Evolutionary conservation across 108 stramenopile genomes (phyloP).

Genomic region (Cyclotella sp.): DNA sequence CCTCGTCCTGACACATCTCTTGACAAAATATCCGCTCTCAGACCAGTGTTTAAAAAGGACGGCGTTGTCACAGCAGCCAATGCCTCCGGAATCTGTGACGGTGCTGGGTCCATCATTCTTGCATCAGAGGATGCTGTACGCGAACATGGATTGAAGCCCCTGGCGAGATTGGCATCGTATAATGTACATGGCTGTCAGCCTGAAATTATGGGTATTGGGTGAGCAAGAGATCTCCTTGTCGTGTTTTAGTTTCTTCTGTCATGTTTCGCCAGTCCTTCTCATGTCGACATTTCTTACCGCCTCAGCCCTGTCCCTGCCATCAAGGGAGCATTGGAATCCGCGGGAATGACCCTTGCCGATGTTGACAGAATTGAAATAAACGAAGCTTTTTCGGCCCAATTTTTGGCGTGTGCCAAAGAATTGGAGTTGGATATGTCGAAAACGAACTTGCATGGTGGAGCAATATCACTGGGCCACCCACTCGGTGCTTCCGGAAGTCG

Average conservation of each 20-base stretch:
- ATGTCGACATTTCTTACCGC: neutral
- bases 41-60: conserved; percentile 95
- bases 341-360: conserved; percentile 87
- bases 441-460: conserved; percentile 94
- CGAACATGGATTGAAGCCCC: conserved; percentile 85
- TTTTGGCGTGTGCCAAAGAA: conserved; percentile 95
- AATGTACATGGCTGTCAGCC: conserved; percentile 92
- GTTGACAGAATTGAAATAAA: conserved; percentile 98
- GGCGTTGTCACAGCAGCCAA: conserved; percentile 96
- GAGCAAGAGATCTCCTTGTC: neutral
- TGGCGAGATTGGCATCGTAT: conserved; percentile 82
- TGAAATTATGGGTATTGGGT: conserved; percentile 95
- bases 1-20: conserved; percentile 90
- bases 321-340: conserved; percentile 76
- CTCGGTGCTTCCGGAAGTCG: conserved; percentile 94
- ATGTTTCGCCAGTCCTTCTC: neutral
- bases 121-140: conserved; percentile 90
- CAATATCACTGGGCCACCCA: conserved; percentile 95
- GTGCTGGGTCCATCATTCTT: conserved; percentile 93
- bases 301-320: conserved; percentile 89
- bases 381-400: conserved; percentile 98
- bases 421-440: conserved; percentile 92
- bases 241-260: neutral
- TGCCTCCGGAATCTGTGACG: conserved; percentile 98
- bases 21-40: conserved; percentile 88